Evolutionary conservation across 345 rosid species (phyloP).

Genomic region (Melastoma malabathricum): DNA sequence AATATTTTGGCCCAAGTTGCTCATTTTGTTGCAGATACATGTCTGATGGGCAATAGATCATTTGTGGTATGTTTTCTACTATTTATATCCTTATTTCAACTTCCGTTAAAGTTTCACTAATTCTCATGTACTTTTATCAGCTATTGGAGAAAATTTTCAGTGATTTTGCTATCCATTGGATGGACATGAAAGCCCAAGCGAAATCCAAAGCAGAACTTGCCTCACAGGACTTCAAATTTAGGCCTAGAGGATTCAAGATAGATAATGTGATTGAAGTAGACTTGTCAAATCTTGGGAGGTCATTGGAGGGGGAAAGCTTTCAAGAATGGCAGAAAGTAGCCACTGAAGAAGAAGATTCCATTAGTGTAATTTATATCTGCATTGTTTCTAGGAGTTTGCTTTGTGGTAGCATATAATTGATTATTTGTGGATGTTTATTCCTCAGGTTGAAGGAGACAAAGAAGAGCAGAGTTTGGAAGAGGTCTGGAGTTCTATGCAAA

Average conservation of each 20-base stretch:
- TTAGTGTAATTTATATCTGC: slow-evolving; percentile 27
- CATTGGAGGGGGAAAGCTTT: slow-evolving; percentile 43
- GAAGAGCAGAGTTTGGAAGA: slow-evolving; percentile 42
- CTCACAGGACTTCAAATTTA: slow-evolving; percentile 55
- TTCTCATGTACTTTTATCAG: slow-evolving; percentile 26
- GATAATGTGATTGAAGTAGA: slow-evolving; percentile 66
- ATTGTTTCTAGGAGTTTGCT: slow-evolving; percentile 1
- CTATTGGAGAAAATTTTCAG: slow-evolving; percentile 46
- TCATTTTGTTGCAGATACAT: slow-evolving; percentile 42
- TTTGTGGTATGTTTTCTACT: slow-evolving; percentile 37
- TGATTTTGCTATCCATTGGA: slow-evolving; percentile 57
- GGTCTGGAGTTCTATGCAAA: slow-evolving; percentile 57
- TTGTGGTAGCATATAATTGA: slow-evolving; percentile 1
- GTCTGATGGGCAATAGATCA: slow-evolving; percentile 44
- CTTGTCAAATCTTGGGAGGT: slow-evolving; percentile 42
- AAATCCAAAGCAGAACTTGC: slow-evolving; percentile 43
- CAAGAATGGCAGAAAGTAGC: slow-evolving; percentile 67
- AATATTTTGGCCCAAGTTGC: slow-evolving; percentile 52
- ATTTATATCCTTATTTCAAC: neutral
- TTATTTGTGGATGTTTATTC: slow-evolving; percentile 1
- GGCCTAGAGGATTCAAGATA: slow-evolving; percentile 62
- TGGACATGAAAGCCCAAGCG: slow-evolving; percentile 58
- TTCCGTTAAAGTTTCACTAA: slow-evolving; percentile 8
- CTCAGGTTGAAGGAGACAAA: slow-evolving; percentile 37
- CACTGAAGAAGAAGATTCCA: slow-evolving; percentile 43